phyloP scores from a whole-genome alignment of 176 grass and related monocot genomes.

The Carex littledalei region DNA sequence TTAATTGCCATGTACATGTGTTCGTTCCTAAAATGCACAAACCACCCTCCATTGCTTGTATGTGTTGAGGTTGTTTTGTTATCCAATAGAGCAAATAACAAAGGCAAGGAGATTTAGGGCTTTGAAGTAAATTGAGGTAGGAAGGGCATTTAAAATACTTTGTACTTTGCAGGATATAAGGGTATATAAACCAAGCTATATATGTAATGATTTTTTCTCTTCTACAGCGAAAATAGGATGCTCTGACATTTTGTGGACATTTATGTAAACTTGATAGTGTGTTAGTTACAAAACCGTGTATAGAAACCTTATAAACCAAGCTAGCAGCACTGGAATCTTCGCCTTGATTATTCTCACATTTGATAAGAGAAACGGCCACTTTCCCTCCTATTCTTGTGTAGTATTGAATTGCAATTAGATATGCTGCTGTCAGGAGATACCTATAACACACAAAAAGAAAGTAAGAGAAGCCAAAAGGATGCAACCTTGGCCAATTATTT shows the following conservation, averaged over 20 bases:
- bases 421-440: conserved; percentile 73
- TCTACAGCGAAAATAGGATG: background rate
- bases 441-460: conserved; percentile 30
- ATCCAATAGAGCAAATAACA: background rate
- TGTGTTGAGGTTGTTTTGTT: background rate
- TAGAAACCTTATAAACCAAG: conserved; percentile 94
- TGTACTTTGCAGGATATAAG: background rate
- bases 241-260: background rate
- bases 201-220: background rate
- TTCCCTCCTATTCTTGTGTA: conserved; percentile 96
- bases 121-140: background rate
- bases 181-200: background rate
- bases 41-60: background rate
- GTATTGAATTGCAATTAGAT: conserved; percentile 97
- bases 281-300: background rate
- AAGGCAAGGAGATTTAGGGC: background rate
- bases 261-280: background rate
- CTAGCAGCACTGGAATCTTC: conserved; percentile 92
- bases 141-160: background rate
- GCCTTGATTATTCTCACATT: conserved; percentile 95
- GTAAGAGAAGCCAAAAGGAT: background rate
- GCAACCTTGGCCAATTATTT: background rate
- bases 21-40: background rate
- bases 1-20: background rate
- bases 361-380: conserved; percentile 82